phyloP scores from a whole-genome alignment of 2,329 filamentous ascomycete genomes.

The Colletotrichum sp. region DNA sequence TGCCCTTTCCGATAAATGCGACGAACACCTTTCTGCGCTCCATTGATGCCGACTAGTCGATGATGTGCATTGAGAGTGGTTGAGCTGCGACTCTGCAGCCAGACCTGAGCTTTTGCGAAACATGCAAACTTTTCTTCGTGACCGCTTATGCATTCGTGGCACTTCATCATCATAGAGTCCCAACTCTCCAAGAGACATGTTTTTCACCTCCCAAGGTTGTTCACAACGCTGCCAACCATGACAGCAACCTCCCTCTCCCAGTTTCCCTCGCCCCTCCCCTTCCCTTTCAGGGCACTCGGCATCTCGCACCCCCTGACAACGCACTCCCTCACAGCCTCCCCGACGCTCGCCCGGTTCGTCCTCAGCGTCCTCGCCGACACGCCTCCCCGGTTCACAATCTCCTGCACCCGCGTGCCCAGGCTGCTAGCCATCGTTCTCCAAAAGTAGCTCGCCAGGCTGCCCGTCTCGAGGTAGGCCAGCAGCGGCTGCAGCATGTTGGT shows the following conservation, averaged over 20 bases:
- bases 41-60: neutral
- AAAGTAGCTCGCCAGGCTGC: constrained; percentile 87
- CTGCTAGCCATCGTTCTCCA: constrained; percentile 88
- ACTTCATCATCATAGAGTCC: neutral
- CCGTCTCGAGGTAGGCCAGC: constrained; percentile 81
- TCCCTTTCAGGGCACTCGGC: constrained; percentile 61
- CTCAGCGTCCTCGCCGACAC: constrained; percentile 82
- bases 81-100: neutral
- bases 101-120: too few relatives aligned
- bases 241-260: constrained; percentile 95
- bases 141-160: neutral
- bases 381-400: constrained; percentile 83
- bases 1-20: neutral
- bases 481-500: constrained; percentile 72
- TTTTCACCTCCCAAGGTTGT: constrained; percentile 52
- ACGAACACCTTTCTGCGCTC: neutral
- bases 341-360: constrained; percentile 75
- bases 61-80: neutral
- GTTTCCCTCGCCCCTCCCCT: constrained; percentile 46
- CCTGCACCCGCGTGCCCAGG: constrained; percentile 78
- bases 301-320: constrained; percentile 78
- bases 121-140: neutral
- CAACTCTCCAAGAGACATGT: too few relatives aligned
- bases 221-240: constrained; percentile 86
- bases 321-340: constrained; percentile 80